Evolutionary conservation across 2,329 filamentous ascomycete genomes (phyloP).

Genomic region (Aureobasidium uvarum): DNA sequence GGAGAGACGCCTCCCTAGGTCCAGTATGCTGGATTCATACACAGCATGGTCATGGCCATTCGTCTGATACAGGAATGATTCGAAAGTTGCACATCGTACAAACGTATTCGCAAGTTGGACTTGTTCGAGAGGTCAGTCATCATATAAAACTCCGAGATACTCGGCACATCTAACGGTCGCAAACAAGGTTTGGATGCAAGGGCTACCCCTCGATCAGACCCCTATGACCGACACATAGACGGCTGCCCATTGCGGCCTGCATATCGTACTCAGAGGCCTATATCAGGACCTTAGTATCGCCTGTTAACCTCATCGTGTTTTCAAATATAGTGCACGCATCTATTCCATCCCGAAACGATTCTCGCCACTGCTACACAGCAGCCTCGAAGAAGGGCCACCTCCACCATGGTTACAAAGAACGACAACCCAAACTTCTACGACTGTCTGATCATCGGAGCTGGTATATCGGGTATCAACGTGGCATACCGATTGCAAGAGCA

Average conservation of each 20-base stretch:
- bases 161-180: background rate
- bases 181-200: slow-evolving; percentile 11
- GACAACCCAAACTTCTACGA: slow-evolving; percentile 37
- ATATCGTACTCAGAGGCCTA: background rate
- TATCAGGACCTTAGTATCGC: background rate
- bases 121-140: background rate
- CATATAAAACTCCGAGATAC: background rate
- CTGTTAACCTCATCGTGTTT: background rate
- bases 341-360: background rate
- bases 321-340: background rate
- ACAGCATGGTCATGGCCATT: background rate
- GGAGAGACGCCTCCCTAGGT: background rate
- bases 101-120: background rate
- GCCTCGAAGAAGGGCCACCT: background rate
- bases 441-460: slow-evolving; percentile 66
- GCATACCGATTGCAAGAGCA: slow-evolving; percentile 58
- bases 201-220: slow-evolving; percentile 13
- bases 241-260: background rate
- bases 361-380: background rate
- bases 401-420: background rate
- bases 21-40: no score
- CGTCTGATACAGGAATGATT: background rate
- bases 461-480: slow-evolving; percentile 72
- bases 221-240: slow-evolving; percentile 1
- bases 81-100: background rate